Conservation (phyloP, 352 stramenopile genomes). For the Globisporangium megalacanthum region DNA sequence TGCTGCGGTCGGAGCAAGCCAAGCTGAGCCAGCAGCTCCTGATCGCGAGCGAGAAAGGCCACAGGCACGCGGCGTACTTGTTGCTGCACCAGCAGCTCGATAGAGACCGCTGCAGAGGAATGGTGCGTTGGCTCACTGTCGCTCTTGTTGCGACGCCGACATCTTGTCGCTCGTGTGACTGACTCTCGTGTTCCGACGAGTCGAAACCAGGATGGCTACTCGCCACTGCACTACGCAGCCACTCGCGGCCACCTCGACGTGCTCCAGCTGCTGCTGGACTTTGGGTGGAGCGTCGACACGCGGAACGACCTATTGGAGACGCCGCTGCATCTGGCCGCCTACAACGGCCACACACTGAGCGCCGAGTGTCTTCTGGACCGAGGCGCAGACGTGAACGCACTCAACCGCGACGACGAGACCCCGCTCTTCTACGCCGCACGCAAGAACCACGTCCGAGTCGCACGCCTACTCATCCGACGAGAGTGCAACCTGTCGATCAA, state of each 20-base stretch:
- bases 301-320: slow-evolving; percentile 53
- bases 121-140: slow-evolving; percentile 25
- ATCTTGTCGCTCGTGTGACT: slow-evolving; percentile 5
- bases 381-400: slow-evolving; percentile 44
- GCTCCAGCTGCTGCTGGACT: slow-evolving; percentile 54
- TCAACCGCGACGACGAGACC: slow-evolving; percentile 52
- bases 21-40: slow-evolving; percentile 56
- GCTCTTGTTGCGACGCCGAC: background rate
- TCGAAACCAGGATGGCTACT: slow-evolving; percentile 42
- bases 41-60: slow-evolving; percentile 68
- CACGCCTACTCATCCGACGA: slow-evolving; percentile 54
- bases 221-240: slow-evolving; percentile 64
- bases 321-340: slow-evolving; percentile 64
- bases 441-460: slow-evolving; percentile 56
- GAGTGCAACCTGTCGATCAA: slow-evolving; percentile 44
- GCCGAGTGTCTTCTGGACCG: slow-evolving; percentile 62
- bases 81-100: slow-evolving; percentile 59
- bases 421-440: slow-evolving; percentile 69
- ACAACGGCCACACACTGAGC: slow-evolving; percentile 42
- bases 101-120: slow-evolving; percentile 47
- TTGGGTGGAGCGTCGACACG: slow-evolving; percentile 48
- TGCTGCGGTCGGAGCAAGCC: slow-evolving; percentile 31
- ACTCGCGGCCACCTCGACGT: slow-evolving; percentile 62
- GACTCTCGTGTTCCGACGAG: background rate
- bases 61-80: slow-evolving; percentile 59